Conservation (phyloP, 805 yeast genomes). For the Spathaspora hagerdaliae region DNA sequence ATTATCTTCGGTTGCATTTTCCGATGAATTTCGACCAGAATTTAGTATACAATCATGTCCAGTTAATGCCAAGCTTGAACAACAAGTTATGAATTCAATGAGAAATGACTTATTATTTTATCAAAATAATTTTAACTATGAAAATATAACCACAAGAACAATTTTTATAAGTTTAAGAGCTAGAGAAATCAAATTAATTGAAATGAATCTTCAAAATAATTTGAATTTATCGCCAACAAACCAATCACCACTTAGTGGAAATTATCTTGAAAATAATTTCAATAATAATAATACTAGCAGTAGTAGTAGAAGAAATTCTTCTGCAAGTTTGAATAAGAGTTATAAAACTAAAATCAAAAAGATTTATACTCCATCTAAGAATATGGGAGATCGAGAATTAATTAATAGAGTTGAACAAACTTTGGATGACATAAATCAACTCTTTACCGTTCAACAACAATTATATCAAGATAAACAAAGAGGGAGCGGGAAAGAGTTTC, state of each 20-base stretch:
- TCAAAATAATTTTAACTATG: constrained; percentile 32
- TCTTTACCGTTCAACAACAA: constrained; percentile 9
- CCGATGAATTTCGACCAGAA: constrained; percentile 51
- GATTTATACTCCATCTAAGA: constrained; percentile 31
- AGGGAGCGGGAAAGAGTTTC: constrained; percentile 11
- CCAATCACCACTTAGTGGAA: not conserved
- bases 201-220: constrained; percentile 26
- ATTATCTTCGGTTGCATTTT: constrained; percentile 37
- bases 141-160: constrained; percentile 30
- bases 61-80: constrained; percentile 44
- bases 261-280: not conserved
- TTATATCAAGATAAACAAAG: constrained; percentile 6
- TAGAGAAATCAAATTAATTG: constrained; percentile 42
- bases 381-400: constrained; percentile 26
- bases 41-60: constrained; percentile 55
- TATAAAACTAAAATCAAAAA: constrained; percentile 36
- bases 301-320: constrained; percentile 1
- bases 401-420: constrained; percentile 23
- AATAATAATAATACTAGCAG: not conserved
- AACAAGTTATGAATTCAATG: constrained; percentile 47
- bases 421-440: constrained; percentile 23
- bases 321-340: constrained; percentile 8
- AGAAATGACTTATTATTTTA: constrained; percentile 46
- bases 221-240: not conserved
- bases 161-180: constrained; percentile 42